Evolutionary conservation across 1,284 basidiomycete genomes (phyloP).

Genomic region (Blastosporella zonata): DNA sequence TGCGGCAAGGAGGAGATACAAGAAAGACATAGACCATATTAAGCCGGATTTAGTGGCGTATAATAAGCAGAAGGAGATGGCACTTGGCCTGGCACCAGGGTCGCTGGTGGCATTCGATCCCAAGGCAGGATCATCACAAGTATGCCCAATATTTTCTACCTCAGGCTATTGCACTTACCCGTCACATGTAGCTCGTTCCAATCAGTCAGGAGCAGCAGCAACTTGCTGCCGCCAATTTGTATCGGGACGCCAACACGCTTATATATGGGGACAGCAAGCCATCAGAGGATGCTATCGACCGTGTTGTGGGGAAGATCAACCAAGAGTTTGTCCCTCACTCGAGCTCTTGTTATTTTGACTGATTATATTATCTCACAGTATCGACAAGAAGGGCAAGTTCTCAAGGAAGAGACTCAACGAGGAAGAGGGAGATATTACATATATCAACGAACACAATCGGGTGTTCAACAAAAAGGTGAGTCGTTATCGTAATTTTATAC

Average conservation of each 20-base stretch:
- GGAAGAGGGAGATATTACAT: slow-evolving; percentile 93
- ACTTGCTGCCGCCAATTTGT: slow-evolving; percentile 75
- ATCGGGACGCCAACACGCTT: slow-evolving; percentile 87
- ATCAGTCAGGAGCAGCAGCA: slow-evolving; percentile 63
- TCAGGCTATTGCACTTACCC: background rate
- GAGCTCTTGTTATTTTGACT: slow-evolving; percentile 4
- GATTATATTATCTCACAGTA: slow-evolving; percentile 42
- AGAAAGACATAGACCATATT: slow-evolving; percentile 83
- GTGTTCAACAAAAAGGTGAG: slow-evolving; percentile 98
- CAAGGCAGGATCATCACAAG: slow-evolving; percentile 41
- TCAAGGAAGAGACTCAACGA: slow-evolving; percentile 88
- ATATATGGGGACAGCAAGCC: slow-evolving; percentile 95
- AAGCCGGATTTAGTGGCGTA: slow-evolving; percentile 87
- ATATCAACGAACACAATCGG: slow-evolving; percentile 98
- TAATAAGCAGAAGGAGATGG: slow-evolving; percentile 83
- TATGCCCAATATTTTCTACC: slow-evolving; percentile 21
- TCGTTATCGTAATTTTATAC: background rate
- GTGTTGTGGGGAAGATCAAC: slow-evolving; percentile 90
- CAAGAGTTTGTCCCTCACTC: slow-evolving; percentile 66
- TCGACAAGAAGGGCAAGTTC: slow-evolving; percentile 86
- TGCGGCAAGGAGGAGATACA: slow-evolving; percentile 85
- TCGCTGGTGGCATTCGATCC: slow-evolving; percentile 56
- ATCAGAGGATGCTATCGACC: slow-evolving; percentile 90
- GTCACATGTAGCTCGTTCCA: slow-evolving; percentile 42
- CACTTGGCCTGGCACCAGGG: slow-evolving; percentile 70